Conservation (phyloP, 2,329 filamentous ascomycete genomes). For the Neopestalotiopsis sp. region DNA sequence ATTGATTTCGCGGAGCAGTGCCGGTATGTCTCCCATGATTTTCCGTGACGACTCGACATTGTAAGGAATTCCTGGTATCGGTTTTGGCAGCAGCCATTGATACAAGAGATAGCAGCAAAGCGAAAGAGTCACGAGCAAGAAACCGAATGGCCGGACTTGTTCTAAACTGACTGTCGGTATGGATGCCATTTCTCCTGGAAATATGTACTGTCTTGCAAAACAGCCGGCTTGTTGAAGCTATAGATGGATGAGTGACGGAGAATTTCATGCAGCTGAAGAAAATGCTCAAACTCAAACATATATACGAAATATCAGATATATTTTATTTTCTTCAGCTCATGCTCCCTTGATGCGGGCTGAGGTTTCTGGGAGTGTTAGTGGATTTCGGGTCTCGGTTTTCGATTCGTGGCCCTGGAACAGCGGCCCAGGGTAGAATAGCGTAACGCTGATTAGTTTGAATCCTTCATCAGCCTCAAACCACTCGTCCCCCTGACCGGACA, state of each 20-base stretch:
- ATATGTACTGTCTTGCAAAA: not conserved
- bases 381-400: not conserved
- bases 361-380: not conserved
- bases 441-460: not conserved
- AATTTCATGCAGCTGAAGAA: not conserved
- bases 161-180: not conserved
- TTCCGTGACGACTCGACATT: constrained; percentile 20
- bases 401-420: not conserved
- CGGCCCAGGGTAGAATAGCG: not conserved
- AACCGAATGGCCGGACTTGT: constrained; percentile 1
- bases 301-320: not conserved
- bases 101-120: constrained; percentile 9
- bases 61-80: constrained; percentile 24
- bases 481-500: not conserved
- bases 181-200: not conserved
- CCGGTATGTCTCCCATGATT: constrained; percentile 21
- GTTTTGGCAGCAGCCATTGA: constrained; percentile 32
- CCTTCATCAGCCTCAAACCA: not conserved
- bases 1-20: constrained; percentile 7
- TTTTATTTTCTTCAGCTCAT: not conserved
- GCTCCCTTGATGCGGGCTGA: not conserved
- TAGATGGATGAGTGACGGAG: not conserved
- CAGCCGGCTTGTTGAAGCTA: not conserved
- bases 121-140: constrained; percentile 1
- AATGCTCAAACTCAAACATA: not conserved